Evolutionary conservation across 2,329 filamentous ascomycete genomes (phyloP).

Genomic region (Ceratocystis colombiana): DNA sequence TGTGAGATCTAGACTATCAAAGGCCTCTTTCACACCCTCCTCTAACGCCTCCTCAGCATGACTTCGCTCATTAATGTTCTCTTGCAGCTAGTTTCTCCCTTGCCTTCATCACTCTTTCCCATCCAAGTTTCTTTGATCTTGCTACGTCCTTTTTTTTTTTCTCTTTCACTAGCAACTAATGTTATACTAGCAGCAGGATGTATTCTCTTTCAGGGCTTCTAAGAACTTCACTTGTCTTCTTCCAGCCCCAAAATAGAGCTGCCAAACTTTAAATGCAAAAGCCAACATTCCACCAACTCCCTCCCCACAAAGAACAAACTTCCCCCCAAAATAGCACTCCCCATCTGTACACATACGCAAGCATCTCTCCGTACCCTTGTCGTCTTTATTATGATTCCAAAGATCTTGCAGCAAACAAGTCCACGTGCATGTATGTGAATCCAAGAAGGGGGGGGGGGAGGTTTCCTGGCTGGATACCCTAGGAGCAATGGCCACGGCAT

Average conservation of each 20-base stretch:
- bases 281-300: background rate
- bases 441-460: background rate
- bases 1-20: too few relatives aligned
- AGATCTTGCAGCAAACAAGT: background rate
- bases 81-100: too few relatives aligned
- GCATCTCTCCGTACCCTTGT: background rate
- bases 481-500: background rate
- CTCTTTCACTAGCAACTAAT: background rate
- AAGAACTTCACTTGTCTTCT: too few relatives aligned
- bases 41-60: too few relatives aligned
- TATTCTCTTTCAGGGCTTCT: background rate
- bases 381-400: background rate
- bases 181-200: background rate
- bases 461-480: background rate
- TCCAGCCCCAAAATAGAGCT: background rate
- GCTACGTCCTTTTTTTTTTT: background rate
- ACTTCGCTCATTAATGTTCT: too few relatives aligned
- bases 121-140: background rate
- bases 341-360: background rate
- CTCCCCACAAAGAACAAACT: slow-evolving; percentile 4
- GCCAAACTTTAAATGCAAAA: background rate
- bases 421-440: background rate
- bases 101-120: too few relatives aligned
- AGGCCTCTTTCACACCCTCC: too few relatives aligned
- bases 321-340: background rate